These are phyloP conservation scores for Mycothermus thermophilus DNA, from an alignment of 495 filamentous ascomycete species.

Conservation along the genomic window DNA sequence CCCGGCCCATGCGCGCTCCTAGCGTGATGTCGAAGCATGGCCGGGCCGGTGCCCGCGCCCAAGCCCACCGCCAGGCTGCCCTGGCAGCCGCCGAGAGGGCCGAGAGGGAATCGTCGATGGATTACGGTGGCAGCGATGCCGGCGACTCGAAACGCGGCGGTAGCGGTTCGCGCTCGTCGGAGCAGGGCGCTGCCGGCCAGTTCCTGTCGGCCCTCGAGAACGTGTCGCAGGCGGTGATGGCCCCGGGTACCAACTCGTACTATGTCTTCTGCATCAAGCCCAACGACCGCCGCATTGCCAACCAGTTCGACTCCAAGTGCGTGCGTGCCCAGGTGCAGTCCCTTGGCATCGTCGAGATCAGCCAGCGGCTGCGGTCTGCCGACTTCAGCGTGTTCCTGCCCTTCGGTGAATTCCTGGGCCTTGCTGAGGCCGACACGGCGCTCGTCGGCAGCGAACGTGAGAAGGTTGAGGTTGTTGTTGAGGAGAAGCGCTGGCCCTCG, in stretches of 20 bases:
- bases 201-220: slow-evolving; percentile 83
- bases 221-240: slow-evolving; percentile 68
- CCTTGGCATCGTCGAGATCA: slow-evolving; percentile 93
- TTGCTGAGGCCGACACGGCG: slow-evolving; percentile 67
- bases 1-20: slow-evolving; percentile 79
- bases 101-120: slow-evolving; percentile 26
- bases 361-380: slow-evolving; percentile 76
- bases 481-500: slow-evolving; percentile 76
- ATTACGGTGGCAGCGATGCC: slow-evolving; percentile 35
- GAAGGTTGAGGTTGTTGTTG: slow-evolving; percentile 77
- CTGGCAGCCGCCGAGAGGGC: slow-evolving; percentile 22
- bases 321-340: slow-evolving; percentile 89
- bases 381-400: slow-evolving; percentile 94
- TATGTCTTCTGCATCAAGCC: slow-evolving; percentile 96
- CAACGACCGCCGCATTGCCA: slow-evolving; percentile 92
- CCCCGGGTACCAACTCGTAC: slow-evolving; percentile 75
- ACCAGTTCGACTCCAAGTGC: slow-evolving; percentile 98
- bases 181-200: slow-evolving; percentile 82
- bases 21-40: slow-evolving; percentile 64
- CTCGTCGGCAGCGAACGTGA: slow-evolving; percentile 87
- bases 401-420: slow-evolving; percentile 86
- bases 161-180: slow-evolving; percentile 26
- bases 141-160: slow-evolving; percentile 21
- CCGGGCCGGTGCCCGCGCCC: too few relatives aligned
- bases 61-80: too few relatives aligned